Conservation (phyloP, 805 yeast genomes). For the Yarrowia sp. region DNA sequence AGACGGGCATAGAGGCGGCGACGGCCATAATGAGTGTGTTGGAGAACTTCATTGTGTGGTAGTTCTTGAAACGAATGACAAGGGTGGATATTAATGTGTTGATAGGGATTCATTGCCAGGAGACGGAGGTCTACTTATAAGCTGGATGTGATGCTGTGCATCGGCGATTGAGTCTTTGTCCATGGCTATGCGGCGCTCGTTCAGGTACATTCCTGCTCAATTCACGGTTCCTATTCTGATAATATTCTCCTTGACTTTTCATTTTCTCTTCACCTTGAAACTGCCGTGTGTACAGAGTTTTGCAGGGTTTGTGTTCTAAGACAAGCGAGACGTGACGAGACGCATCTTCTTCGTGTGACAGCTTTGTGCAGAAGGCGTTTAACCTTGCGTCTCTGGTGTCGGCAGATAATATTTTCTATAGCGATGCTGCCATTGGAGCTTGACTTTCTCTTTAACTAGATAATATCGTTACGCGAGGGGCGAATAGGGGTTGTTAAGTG, state of each 20-base stretch:
- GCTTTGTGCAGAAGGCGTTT: neutral
- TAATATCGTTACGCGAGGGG: slow-evolving; percentile 1
- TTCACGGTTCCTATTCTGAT: neutral
- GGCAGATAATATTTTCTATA: neutral
- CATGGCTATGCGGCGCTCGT: neutral
- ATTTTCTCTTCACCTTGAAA: neutral
- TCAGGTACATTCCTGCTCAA: neutral
- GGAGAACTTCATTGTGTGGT: slow-evolving; percentile 28
- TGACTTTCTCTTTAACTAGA: neutral
- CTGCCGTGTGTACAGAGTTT: neutral
- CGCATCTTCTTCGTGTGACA: slow-evolving; percentile 2
- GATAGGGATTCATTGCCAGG: neutral
- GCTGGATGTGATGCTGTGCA: neutral
- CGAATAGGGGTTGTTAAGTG: neutral
- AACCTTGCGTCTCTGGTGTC: too few species aligned
- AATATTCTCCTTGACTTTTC: slow-evolving; percentile 5
- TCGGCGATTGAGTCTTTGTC: neutral
- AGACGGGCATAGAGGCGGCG: slow-evolving; percentile 14
- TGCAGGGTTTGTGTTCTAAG: neutral
- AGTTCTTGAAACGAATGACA: slow-evolving; percentile 5
- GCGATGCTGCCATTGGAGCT: neutral
- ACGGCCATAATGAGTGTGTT: slow-evolving; percentile 27
- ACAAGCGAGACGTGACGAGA: slow-evolving; percentile 7
- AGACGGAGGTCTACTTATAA: neutral
- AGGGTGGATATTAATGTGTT: neutral